Conservation (phyloP, 371 early-diverging fungal genomes). For the Vairimorpha ceranae region DNA sequence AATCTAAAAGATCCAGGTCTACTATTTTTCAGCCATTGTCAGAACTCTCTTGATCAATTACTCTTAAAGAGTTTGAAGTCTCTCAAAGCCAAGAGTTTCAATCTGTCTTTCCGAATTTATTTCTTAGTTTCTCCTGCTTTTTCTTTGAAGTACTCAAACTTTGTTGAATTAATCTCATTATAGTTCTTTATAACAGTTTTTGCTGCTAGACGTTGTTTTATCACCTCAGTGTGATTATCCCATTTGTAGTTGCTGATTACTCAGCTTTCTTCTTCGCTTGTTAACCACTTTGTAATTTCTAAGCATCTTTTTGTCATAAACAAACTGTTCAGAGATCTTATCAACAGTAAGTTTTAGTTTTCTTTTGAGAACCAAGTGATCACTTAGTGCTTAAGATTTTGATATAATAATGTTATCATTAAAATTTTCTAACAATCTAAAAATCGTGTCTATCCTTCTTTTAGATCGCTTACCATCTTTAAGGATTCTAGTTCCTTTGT, state of each 20-base stretch:
- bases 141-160: background rate
- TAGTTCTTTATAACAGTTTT: conserved; percentile 1
- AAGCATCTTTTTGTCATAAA: conserved; percentile 3
- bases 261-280: background rate
- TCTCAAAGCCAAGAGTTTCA: background rate
- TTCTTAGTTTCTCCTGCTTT: background rate
- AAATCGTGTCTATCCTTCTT: background rate
- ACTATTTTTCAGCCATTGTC: background rate
- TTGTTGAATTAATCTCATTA: background rate
- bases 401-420: conserved; percentile 1
- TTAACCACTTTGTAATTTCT: background rate
- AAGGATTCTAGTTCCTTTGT: background rate
- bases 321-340: conserved; percentile 1
- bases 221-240: background rate
- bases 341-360: background rate
- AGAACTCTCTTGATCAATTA: conserved; percentile 4
- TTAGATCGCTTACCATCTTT: background rate
- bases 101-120: background rate
- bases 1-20: background rate
- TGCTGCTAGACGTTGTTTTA: background rate
- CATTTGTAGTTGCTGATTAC: background rate
- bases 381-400: conserved; percentile 1
- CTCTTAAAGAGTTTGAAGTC: background rate
- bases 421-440: background rate
- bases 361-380: conserved; percentile 4